Conservation (phyloP, 768 basidiomycete genomes). For the Suillus subaureus region DNA sequence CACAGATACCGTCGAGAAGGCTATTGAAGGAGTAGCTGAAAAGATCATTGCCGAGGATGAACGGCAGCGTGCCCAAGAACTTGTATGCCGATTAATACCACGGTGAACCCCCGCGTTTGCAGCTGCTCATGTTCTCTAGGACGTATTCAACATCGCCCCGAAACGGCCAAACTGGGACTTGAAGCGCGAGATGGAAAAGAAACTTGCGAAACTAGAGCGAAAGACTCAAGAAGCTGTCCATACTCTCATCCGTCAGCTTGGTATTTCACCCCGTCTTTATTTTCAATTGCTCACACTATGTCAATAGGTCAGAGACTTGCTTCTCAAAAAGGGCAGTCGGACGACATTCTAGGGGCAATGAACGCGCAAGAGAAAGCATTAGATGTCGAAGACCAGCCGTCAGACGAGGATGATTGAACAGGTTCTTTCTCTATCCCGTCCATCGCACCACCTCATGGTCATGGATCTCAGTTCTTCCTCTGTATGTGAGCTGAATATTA, state of each 20-base stretch:
- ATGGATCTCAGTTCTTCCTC: neutral
- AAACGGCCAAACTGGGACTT: constrained; percentile 97
- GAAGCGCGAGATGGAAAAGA: constrained; percentile 92
- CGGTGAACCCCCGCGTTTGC: constrained; percentile 6
- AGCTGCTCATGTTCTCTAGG: constrained; percentile 46
- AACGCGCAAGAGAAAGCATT: constrained; percentile 68
- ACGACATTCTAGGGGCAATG: constrained; percentile 84
- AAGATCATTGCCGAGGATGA: constrained; percentile 87
- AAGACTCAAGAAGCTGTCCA: constrained; percentile 93
- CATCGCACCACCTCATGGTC: neutral
- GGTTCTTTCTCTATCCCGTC: neutral
- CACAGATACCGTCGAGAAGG: constrained; percentile 86
- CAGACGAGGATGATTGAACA: constrained; percentile 64
- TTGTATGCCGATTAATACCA: constrained; percentile 53
- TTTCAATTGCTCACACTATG: constrained; percentile 9
- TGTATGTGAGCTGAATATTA: constrained; percentile 1
- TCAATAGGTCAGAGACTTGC: constrained; percentile 75
- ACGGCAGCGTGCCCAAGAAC: constrained; percentile 79
- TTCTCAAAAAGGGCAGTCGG: constrained; percentile 75
- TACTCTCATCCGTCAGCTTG: constrained; percentile 81
- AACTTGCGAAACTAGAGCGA: constrained; percentile 83
- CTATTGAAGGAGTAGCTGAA: constrained; percentile 83
- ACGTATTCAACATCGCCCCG: constrained; percentile 96
- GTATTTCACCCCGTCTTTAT: constrained; percentile 6
- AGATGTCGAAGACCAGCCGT: constrained; percentile 51